Evolutionary conservation across 2,329 filamentous ascomycete genomes (phyloP).

Genomic region (Simplicillium sp.): DNA sequence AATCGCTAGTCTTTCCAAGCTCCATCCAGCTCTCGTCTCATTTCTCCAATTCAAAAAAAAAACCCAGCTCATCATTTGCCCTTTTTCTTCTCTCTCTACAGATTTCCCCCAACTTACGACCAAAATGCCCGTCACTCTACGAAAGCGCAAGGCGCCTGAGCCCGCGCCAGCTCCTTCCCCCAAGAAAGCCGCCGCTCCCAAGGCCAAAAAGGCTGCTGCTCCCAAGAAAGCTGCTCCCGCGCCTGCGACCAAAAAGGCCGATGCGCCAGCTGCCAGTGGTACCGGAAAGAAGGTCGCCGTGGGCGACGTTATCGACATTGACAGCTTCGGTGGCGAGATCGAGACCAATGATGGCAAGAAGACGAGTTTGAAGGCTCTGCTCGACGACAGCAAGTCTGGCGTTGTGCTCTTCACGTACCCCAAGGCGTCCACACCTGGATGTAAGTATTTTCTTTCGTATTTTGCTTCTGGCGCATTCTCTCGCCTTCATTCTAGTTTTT

Average conservation of each 20-base stretch:
- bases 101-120: background rate
- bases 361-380: conserved; percentile 69
- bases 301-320: conserved; percentile 46
- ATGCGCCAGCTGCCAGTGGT: conserved; percentile 17
- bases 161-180: conserved; percentile 30
- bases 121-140: conserved; percentile 46
- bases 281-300: conserved; percentile 33
- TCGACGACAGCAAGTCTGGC: conserved; percentile 74
- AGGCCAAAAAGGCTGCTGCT: conserved; percentile 30
- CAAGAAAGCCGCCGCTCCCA: conserved; percentile 30
- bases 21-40: too few species aligned
- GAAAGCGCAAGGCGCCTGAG: conserved; percentile 51
- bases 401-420: conserved; percentile 95
- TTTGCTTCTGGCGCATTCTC: background rate
- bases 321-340: conserved; percentile 60
- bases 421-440: conserved; percentile 87
- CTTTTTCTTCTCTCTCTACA: background rate
- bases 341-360: conserved; percentile 77
- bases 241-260: conserved; percentile 15
- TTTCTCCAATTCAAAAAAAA: too few species aligned
- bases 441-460: conserved; percentile 46
- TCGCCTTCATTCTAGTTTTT: background rate
- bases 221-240: conserved; percentile 28
- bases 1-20: too few species aligned
- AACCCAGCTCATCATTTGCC: too few species aligned